A percentile compares a stretch with the other conserved stretches of the same genome.
Evolutionary conservation across 176 grass and related monocot species (phyloP).

Genomic region (Oryza rufipogon): DNA sequence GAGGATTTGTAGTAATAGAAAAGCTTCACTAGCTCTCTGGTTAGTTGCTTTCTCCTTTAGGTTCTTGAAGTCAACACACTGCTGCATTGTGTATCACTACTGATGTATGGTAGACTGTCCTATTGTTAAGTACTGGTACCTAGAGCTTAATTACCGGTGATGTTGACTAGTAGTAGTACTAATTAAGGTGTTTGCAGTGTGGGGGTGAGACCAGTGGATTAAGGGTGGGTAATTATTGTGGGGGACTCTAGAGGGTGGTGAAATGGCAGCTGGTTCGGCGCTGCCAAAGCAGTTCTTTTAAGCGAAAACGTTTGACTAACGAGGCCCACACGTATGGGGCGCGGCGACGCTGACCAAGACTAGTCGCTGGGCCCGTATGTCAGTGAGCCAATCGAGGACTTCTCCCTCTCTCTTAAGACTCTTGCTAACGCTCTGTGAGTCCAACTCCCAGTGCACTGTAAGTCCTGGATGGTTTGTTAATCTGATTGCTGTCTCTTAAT

Average conservation of each 20-base stretch:
- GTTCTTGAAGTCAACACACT: constrained; percentile 24
- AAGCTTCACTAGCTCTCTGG: neutral
- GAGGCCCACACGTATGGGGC: constrained; percentile 17
- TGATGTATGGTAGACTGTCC: neutral
- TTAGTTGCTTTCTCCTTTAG: neutral
- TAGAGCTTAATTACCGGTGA: neutral
- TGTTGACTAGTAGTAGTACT: constrained; percentile 27
- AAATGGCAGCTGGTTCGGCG: constrained; percentile 47
- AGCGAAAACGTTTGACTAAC: constrained; percentile 29
- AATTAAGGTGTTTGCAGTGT: neutral
- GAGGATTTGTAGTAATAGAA: neutral
- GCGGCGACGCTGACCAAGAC: constrained; percentile 26
- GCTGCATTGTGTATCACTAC: neutral
- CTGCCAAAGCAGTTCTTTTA: constrained; percentile 39
- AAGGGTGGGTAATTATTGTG: constrained; percentile 26
- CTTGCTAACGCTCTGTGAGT: neutral
- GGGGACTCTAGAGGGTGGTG: constrained; percentile 19
- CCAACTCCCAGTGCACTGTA: neutral
- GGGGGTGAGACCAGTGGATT: neutral
- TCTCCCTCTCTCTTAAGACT: neutral
- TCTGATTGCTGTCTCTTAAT: constrained; percentile 21
- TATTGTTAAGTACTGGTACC: neutral
- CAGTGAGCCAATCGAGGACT: neutral
- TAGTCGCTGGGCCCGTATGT: neutral
- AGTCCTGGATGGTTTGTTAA: neutral